Evolutionary conservation across 345 rosid genomes (phyloP), one percentile per base, ranked within the genome.

Genomic region (Ceriops zippeliana): DNA sequence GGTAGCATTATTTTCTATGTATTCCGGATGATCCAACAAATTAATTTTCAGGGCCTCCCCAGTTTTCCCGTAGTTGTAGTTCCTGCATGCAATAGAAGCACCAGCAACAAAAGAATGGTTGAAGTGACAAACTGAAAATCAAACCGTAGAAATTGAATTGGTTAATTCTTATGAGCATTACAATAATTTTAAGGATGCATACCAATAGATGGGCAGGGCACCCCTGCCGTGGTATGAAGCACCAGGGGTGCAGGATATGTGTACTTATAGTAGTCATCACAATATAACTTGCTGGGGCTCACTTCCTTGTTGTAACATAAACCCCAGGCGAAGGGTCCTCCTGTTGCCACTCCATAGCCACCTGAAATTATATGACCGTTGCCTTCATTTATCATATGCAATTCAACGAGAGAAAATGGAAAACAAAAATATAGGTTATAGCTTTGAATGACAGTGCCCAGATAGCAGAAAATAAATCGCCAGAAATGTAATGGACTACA

Each of bases 241-340:
- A 7, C 90, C 92, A 11, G 91, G 88, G n/a, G 84, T 69, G 78
- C 96, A 92, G 15, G 98, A 69, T 90, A 86, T 1, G 85, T 83
- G 58, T 78, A 73, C 73, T 90, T 88, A 62, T 74, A 86, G 77
- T 83, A 83, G 8, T 92, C 98, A 61, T 90, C 92, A 35, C 96
- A 92, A 66, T 88, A 92, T 4, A 61, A 4, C 54, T 86, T 49
- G 80, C 82, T 84, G 11, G 96, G 98, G 62, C 96, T 92, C 98
- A 92, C 81, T 69, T 88, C 96, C 81, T 88, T 90, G 82, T 88
- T 86, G 85, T 86, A 88, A 79, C 98, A 90, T 13, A 92, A 76
- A 15, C 98, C 98, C 96, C 98, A 90, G 6, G 91, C 92, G 76
- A 86, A 28, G 60, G 98, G 98, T 32, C 98, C 96, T 0, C 98